Conservation (phyloP, 345 rosid species). For the Arabidopsis suecica region DNA sequence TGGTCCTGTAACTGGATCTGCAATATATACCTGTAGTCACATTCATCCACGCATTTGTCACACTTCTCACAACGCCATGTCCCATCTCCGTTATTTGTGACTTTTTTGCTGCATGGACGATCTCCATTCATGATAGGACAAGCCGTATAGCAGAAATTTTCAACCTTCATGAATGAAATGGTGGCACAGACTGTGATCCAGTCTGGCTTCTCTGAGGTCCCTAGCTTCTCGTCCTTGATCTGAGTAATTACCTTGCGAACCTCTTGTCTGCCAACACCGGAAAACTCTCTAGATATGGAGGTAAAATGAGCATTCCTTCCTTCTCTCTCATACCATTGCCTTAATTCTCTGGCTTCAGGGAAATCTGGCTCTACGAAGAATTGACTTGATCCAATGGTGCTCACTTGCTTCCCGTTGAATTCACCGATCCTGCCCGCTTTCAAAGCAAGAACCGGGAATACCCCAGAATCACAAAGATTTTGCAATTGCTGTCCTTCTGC, state of each 20-base stretch:
- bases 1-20: constrained; percentile 94
- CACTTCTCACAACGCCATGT: constrained; percentile 92
- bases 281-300: constrained; percentile 77
- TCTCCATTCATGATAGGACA: constrained; percentile 87
- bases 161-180: constrained; percentile 65
- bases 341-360: constrained; percentile 67
- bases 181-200: constrained; percentile 80
- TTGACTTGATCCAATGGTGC: constrained; percentile 78
- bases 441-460: constrained; percentile 75
- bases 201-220: constrained; percentile 94
- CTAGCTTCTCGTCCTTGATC: constrained; percentile 90
- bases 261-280: constrained; percentile 60
- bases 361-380: constrained; percentile 75
- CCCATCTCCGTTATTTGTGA: constrained; percentile 90
- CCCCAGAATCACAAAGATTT: constrained; percentile 75
- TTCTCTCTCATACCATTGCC: constrained; percentile 79
- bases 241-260: constrained; percentile 69
- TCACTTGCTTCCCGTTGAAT: constrained; percentile 83
- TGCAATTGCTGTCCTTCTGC: constrained; percentile 81
- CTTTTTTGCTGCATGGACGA: constrained; percentile 84
- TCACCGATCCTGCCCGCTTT: constrained; percentile 78
- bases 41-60: constrained; percentile 69
- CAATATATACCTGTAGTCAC: constrained; percentile 82
- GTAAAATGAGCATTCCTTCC: constrained; percentile 64
- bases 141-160: constrained; percentile 92